phyloP scores from a whole-genome alignment of 2,329 filamentous ascomycete genomes.

The Xylariaceae sp. region DNA sequence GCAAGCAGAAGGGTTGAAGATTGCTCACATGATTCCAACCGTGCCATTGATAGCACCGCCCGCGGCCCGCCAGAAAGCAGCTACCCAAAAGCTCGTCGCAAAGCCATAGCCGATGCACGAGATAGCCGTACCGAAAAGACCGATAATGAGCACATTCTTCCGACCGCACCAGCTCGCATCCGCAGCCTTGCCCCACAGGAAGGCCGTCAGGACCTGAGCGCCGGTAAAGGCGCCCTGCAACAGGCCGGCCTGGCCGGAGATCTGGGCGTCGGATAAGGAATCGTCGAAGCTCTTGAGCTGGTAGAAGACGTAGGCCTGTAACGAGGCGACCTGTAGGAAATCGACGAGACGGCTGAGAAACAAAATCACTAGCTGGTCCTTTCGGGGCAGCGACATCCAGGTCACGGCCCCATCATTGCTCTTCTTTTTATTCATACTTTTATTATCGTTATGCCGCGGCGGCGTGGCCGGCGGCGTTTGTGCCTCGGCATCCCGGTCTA shows the following conservation, averaged over 20 bases:
- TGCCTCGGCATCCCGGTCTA: conserved; percentile 19
- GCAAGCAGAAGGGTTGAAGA: too few species aligned
- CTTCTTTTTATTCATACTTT: not conserved
- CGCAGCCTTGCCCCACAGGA: conserved; percentile 65
- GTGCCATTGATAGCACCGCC: conserved; percentile 54
- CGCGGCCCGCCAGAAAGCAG: conserved; percentile 59
- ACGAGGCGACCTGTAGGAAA: conserved; percentile 63
- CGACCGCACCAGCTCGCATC: conserved; percentile 56
- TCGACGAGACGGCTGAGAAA: conserved; percentile 67
- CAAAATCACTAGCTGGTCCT: conserved; percentile 63
- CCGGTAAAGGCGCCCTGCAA: conserved; percentile 67
- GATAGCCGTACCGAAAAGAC: conserved; percentile 60
- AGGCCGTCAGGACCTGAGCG: conserved; percentile 66
- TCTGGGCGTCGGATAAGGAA: conserved; percentile 46
- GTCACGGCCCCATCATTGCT: conserved; percentile 42
- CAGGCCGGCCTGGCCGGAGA: conserved; percentile 64
- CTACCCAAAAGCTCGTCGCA: conserved; percentile 56
- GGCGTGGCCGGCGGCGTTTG: conserved; percentile 17
- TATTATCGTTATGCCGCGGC: not conserved
- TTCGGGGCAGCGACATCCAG: conserved; percentile 65
- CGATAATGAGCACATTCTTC: conserved; percentile 65
- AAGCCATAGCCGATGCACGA: conserved; percentile 70
- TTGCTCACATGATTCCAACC: conserved; percentile 43
- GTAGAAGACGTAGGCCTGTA: conserved; percentile 70
- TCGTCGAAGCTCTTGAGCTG: conserved; percentile 62